phyloP scores from a whole-genome alignment of 2,329 filamentous ascomycete genomes.

The Tetracladium maxilliforme region DNA sequence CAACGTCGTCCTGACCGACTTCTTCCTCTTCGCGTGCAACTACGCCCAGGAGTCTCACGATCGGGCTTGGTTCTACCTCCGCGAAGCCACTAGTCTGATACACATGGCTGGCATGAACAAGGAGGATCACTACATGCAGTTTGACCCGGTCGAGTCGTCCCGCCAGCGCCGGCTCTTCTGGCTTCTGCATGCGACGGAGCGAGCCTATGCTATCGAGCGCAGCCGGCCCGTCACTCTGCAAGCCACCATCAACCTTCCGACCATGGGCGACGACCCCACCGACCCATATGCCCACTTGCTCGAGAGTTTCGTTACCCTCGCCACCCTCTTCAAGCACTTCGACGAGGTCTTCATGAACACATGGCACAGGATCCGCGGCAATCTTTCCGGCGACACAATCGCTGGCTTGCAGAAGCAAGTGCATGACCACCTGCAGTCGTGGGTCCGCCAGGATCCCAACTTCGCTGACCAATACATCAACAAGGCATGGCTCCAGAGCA shows the following conservation, averaged over 20 bases:
- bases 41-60: constrained; percentile 60
- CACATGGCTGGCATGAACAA: constrained; percentile 45
- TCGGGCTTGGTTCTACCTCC: constrained; percentile 65
- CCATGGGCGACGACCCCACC: constrained; percentile 41
- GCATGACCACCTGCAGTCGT: no score
- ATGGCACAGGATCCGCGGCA: constrained; percentile 50
- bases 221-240: constrained; percentile 56
- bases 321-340: constrained; percentile 49
- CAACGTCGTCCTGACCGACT: constrained; percentile 61
- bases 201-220: constrained; percentile 58
- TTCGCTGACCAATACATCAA: no score
- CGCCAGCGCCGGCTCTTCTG: constrained; percentile 56
- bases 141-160: constrained; percentile 43
- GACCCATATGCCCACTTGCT: constrained; percentile 38
- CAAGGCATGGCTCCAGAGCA: constrained; percentile 52
- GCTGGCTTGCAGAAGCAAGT: constrained; percentile 46
- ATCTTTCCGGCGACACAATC: constrained; percentile 42
- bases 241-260: constrained; percentile 51
- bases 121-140: constrained; percentile 45
- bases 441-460: no score
- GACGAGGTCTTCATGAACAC: constrained; percentile 47
- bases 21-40: constrained; percentile 62
- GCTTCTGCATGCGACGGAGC: constrained; percentile 58
- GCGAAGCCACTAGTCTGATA: constrained; percentile 60
- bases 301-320: constrained; percentile 41